phyloP scores from a whole-genome alignment of 257 asterid genomes.

The Solanum piurae region DNA sequence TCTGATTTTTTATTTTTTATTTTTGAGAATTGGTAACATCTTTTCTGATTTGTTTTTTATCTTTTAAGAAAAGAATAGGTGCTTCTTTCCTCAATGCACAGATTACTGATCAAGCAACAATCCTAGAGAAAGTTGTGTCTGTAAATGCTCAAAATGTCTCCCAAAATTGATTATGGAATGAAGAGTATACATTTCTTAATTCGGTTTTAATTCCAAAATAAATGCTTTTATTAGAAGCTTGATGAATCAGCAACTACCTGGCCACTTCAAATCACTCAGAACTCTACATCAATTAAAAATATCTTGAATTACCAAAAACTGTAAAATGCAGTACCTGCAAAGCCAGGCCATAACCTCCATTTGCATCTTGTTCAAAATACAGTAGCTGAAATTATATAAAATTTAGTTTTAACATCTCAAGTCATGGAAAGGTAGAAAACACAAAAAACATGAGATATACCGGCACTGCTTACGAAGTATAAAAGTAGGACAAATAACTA shows the following conservation, averaged over 20 bases:
- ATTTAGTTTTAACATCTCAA: conserved; percentile 7
- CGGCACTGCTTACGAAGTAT: not conserved
- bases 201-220: not conserved
- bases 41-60: not conserved
- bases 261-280: not conserved
- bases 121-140: not conserved
- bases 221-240: not conserved
- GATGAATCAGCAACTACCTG: not conserved
- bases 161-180: not conserved
- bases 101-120: not conserved
- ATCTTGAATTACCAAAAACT: not conserved
- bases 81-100: not conserved
- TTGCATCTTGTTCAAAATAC: conserved; percentile 85
- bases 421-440: not conserved
- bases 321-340: conserved; percentile 60
- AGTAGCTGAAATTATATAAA: conserved; percentile 39
- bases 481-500: not conserved
- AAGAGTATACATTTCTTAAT: not conserved
- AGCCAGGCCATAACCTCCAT: conserved; percentile 94
- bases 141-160: not conserved
- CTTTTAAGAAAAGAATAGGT: not conserved
- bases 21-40: not conserved
- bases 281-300: not conserved
- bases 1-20: not conserved
- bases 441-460: not conserved